Conservation (phyloP, 805 yeast genomes). For the Candida berthetii region DNA sequence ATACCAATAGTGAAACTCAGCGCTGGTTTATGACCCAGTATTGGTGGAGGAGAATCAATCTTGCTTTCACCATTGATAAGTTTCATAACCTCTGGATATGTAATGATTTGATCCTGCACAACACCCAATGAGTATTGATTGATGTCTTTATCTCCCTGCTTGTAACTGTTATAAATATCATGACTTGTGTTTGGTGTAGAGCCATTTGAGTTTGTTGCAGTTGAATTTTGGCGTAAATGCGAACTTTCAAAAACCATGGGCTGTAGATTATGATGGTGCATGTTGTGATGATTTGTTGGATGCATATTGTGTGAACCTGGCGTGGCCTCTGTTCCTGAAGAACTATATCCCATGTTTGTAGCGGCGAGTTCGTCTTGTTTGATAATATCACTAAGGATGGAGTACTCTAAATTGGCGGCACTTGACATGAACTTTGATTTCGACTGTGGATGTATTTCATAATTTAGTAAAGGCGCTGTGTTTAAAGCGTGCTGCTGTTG, state of each 20-base stretch:
- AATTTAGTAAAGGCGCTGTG: slow-evolving; percentile 1
- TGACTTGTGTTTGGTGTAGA: slow-evolving; percentile 8
- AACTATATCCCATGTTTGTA: slow-evolving; percentile 2
- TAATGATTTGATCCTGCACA: slow-evolving; percentile 29
- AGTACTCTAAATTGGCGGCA: slow-evolving; percentile 71
- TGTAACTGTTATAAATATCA: slow-evolving; percentile 22
- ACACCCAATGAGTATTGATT: slow-evolving; percentile 67
- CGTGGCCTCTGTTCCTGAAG: slow-evolving; percentile 4
- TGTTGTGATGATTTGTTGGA: slow-evolving; percentile 4
- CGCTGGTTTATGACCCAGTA: slow-evolving; percentile 2
- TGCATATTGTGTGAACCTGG: background rate
- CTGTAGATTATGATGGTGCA: background rate
- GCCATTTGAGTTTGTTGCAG: slow-evolving; percentile 2
- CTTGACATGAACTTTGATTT: slow-evolving; percentile 49
- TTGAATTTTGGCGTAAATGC: slow-evolving; percentile 1
- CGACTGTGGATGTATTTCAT: slow-evolving; percentile 17
- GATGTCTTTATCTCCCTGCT: slow-evolving; percentile 49
- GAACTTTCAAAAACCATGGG: background rate
- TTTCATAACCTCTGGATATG: slow-evolving; percentile 55
- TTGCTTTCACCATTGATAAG: slow-evolving; percentile 12
- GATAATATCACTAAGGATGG: slow-evolving; percentile 60
- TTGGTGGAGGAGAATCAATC: background rate
- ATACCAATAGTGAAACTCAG: slow-evolving; percentile 23
- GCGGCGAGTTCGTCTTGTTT: slow-evolving; percentile 26
- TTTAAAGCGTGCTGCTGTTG: background rate